Base-by-base conservation (phyloP, 2,329 filamentous ascomycete species). In the Stagonosporopsis vannaccii region DNA sequence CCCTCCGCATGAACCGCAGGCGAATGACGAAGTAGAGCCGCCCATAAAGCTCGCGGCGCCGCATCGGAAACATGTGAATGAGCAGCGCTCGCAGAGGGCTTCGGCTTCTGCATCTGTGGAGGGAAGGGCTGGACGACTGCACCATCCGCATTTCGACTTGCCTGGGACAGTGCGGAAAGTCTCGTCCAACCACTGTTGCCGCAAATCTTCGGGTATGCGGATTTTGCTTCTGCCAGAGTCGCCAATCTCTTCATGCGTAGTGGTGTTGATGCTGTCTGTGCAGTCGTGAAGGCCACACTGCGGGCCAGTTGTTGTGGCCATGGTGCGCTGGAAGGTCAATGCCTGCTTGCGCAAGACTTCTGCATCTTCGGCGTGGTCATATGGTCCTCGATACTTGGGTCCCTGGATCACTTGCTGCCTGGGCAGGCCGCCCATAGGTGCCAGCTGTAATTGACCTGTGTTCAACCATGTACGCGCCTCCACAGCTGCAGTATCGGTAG, bases 371-470 rank as follows among this genome's bases (percentile, higher is more conserved):
- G 60, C 56, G 2, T 39, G 26, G 50, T 74, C 67, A 33, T 68
- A 78, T 2, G 79, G 78, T 0, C 79, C 79, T 6, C 36, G 26
- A 50, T 82, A 82, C 2, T 69, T 67, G 0, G 71, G 70, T 1
- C 80, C 80, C 65, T 82, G 80, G 0, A 82, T 74, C 8, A 76
- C 78, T 61, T 82, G 80, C 6, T 67, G 65, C 8, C 78, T 70
- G 1, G 80, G 80, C 19, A 81, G 62, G 12, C 72, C 70, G 15
- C 79, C 79, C 62, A 79, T 74, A 2, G 77, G 73, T 2, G 63
- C 62, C 7, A 72, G 36, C 4, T 70, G 62, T 15, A 82, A 74
- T 37, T 77, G 65, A 2, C 67, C 59, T 0, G 62, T 69, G 2
- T 65, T 23, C 0, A 81, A 36, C 3, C 80, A 61, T 2, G 63